A percentile compares a stretch with the other conserved stretches of the same genome.
Evolutionary conservation across 1,284 basidiomycete species (phyloP).

Genomic region (Ustilago curta): DNA sequence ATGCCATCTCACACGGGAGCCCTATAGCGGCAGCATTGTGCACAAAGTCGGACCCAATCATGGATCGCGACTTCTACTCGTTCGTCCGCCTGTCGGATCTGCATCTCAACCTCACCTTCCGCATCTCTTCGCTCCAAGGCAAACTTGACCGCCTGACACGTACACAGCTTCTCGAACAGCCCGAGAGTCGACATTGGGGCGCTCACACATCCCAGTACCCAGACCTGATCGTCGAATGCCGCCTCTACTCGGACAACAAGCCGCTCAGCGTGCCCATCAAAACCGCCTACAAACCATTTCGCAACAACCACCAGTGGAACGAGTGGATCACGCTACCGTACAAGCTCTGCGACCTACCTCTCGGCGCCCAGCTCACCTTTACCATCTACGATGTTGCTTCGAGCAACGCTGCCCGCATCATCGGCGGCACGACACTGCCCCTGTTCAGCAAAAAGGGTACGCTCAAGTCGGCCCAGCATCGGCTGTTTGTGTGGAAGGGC

Average conservation of each 20-base stretch:
- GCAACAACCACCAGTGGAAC: constrained; percentile 77
- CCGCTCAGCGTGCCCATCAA: constrained; percentile 88
- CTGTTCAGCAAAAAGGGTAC: constrained; percentile 93
- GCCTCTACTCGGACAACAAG: constrained; percentile 91
- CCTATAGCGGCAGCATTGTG: background rate
- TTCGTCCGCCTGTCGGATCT: constrained; percentile 63
- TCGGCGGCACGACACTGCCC: constrained; percentile 89
- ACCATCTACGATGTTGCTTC: constrained; percentile 88
- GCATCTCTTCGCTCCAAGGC: constrained; percentile 60
- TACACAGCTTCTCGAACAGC: constrained; percentile 44
- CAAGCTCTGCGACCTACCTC: constrained; percentile 87
- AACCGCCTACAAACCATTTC: constrained; percentile 90
- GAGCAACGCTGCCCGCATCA: constrained; percentile 76
- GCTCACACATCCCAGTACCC: constrained; percentile 74
- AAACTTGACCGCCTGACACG: constrained; percentile 39
- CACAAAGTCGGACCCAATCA: background rate
- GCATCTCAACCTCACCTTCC: constrained; percentile 49
- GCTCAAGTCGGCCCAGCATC: constrained; percentile 79
- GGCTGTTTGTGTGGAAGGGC: constrained; percentile 84
- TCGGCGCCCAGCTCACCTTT: constrained; percentile 87
- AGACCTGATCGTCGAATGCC: constrained; percentile 90
- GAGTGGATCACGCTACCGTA: constrained; percentile 92
- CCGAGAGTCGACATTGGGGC: constrained; percentile 50
- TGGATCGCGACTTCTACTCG: constrained; percentile 65
- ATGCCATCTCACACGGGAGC: background rate